Percentiles rank a stretch among this genome's conserved stretches.
Evolutionary conservation across 2,329 filamentous ascomycete genomes (phyloP).

Genomic region (Diaporthe sp.): DNA sequence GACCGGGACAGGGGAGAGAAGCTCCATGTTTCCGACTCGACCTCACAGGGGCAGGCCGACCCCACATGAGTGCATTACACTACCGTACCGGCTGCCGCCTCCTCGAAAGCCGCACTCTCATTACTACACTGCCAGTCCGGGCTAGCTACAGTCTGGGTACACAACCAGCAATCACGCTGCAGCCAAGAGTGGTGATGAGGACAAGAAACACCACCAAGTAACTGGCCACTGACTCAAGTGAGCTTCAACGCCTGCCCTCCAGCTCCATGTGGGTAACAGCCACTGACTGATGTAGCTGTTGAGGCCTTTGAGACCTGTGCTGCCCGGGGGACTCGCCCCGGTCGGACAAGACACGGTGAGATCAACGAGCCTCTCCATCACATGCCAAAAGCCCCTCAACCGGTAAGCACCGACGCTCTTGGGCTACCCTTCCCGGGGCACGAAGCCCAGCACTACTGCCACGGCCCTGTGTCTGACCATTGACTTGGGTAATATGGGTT

Average conservation of each 20-base stretch:
- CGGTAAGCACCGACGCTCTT: neutral
- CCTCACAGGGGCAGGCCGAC: neutral
- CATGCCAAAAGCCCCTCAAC: slow-evolving; percentile 20
- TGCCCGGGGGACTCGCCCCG: neutral
- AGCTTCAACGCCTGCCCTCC: neutral
- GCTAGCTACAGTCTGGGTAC: neutral
- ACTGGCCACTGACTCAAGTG: slow-evolving; percentile 22
- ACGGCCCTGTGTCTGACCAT: neutral
- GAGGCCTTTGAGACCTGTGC: slow-evolving; percentile 9
- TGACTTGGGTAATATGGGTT: neutral
- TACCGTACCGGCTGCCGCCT: slow-evolving; percentile 15
- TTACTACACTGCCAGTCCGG: neutral
- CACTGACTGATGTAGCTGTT: neutral
- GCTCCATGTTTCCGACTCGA: slow-evolving; percentile 30
- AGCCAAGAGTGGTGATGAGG: slow-evolving; percentile 24
- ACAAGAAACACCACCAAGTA: neutral
- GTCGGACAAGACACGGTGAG: neutral
- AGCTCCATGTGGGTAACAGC: neutral
- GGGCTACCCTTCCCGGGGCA: neutral
- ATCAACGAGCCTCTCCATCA: slow-evolving; percentile 19
- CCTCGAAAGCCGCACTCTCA: neutral
- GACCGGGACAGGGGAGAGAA: slow-evolving; percentile 14
- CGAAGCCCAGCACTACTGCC: neutral
- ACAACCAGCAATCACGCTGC: slow-evolving; percentile 11
- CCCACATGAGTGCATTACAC: slow-evolving; percentile 29